Conservation (phyloP, 129 eudicot genomes). For the Chrysanthemum seticuspe region DNA sequence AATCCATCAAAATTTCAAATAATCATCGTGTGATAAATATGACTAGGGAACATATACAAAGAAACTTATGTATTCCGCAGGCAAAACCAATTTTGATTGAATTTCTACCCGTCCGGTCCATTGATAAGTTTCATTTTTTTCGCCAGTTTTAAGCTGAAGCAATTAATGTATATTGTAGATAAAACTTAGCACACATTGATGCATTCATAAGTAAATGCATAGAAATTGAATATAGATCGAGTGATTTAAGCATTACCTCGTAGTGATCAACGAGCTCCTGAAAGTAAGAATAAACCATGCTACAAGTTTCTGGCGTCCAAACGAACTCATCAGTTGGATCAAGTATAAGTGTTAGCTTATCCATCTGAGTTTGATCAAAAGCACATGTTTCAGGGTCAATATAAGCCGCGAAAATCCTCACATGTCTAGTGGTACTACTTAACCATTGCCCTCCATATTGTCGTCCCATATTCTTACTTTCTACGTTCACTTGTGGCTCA, state of each 20-base stretch:
- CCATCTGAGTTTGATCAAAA: constrained; percentile 85
- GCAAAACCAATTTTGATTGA: too few species aligned
- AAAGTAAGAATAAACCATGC: constrained; percentile 76
- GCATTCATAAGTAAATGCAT: neutral
- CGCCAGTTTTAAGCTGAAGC: too few species aligned
- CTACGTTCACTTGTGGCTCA: constrained; percentile 58
- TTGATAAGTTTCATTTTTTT: too few species aligned
- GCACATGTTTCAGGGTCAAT: constrained; percentile 79
- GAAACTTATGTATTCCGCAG: too few species aligned
- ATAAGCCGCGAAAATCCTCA: constrained; percentile 86
- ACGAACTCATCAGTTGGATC: constrained; percentile 87
- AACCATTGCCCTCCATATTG: constrained; percentile 91
- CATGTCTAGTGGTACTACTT: constrained; percentile 76
- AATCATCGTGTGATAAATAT: too few species aligned
- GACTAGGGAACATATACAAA: too few species aligned
- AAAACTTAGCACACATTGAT: too few species aligned
- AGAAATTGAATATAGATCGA: neutral
- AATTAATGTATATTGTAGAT: too few species aligned
- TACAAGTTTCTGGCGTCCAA: constrained; percentile 72
- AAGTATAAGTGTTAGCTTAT: constrained; percentile 79
- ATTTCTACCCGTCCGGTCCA: too few species aligned
- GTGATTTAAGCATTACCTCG: constrained; percentile 49
- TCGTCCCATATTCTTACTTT: constrained; percentile 73
- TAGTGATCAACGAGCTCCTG: constrained; percentile 89
- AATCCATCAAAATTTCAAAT: too few species aligned